Base-by-base conservation (phyloP, 306 rosid genomes). In the Glycyrrhiza uralensis region DNA sequence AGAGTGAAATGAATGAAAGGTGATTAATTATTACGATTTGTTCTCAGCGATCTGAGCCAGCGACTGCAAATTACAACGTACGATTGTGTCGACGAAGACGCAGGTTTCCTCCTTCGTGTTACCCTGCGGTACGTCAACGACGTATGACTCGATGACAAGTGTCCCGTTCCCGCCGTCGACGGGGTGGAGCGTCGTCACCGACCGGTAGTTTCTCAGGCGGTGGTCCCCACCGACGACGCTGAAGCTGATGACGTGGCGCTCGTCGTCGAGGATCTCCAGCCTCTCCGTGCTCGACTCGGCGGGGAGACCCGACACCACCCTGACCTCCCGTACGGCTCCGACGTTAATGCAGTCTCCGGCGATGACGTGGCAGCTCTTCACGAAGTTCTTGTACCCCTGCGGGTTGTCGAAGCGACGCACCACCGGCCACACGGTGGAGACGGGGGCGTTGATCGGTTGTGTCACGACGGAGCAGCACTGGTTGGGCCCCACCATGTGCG, bases 81-180 rank as follows among this genome's bases (percentile, higher is more conserved):
- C 87, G 49, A 87, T 87, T 0, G 91, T 84, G 47, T 84, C 83
- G 3, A 80, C 89, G 50, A 87, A 87, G 52, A 67, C 82, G 52
- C 87, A 82, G 1, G 91, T 87, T 15, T 87, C 91, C 15, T 87
- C 91, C 39, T 74, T 82, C 10, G 91, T 87, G 69, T 87, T 87
- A 9, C 87, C 89, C 22, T 66, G 83, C 59, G 91, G 91, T 1
- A 81, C 62, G 20, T 87, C 91, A 47, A 87, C 91, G n/a, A 80
- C 87, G 69, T 82, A 87, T 14, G 91, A 87, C 24, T 87, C 91
- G 30, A 84, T 23, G 24, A 84, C 87, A 46, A 74, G 72, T 23
- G 91, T 84, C 30, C 79, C 75, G 2, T 38, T 23, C 1, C 81
- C 86, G n/a, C 36, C 32, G 14, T 67, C 41, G 36, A 70, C 29